phyloP scores from a whole-genome alignment of 192 early-diverging fungal genomes.

The Endogone sp. region DNA sequence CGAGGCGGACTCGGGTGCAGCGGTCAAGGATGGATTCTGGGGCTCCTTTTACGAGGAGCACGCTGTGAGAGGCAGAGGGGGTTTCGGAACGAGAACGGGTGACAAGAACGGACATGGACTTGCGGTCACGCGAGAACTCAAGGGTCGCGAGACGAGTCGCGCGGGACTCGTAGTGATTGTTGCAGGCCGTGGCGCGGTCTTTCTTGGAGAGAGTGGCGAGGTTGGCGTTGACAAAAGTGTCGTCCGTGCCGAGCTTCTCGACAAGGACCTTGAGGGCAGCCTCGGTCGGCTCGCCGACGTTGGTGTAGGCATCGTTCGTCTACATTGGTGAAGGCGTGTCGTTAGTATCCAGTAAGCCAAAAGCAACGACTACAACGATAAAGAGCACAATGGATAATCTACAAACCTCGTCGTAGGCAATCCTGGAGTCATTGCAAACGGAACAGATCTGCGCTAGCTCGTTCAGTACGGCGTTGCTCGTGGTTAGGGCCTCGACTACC shows the following conservation, averaged over 20 bases:
- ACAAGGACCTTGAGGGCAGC: conserved; percentile 92
- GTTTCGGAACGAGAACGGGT: conserved; percentile 19
- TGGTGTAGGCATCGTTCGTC: conserved; percentile 51
- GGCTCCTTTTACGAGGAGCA: conserved; percentile 92
- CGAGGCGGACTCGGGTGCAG: conserved; percentile 61
- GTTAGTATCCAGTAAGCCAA: conserved; percentile 6
- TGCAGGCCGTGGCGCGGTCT: conserved; percentile 64
- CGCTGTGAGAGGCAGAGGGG: conserved; percentile 15
- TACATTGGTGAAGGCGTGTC: conserved; percentile 6
- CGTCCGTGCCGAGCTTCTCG: conserved; percentile 87
- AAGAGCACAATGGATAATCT: background rate
- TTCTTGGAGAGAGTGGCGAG: conserved; percentile 42
- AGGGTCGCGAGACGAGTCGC: conserved; percentile 65
- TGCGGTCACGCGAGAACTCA: conserved; percentile 96
- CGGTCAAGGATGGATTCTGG: conserved; percentile 90
- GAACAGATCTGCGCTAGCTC: conserved; percentile 81
- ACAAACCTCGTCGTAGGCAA: conserved; percentile 71
- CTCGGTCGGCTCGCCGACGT: conserved; percentile 98
- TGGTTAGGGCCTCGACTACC: conserved; percentile 47
- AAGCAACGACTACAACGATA: conserved; percentile 8
- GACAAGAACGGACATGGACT: conserved; percentile 95
- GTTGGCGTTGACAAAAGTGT: conserved; percentile 59
- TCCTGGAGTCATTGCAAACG: conserved; percentile 88
- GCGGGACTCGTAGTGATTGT: conserved; percentile 64
- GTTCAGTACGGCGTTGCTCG: conserved; percentile 50